Evolutionary conservation across 2,329 filamentous ascomycete genomes (phyloP).

Genomic region (Cercospora sp.): DNA sequence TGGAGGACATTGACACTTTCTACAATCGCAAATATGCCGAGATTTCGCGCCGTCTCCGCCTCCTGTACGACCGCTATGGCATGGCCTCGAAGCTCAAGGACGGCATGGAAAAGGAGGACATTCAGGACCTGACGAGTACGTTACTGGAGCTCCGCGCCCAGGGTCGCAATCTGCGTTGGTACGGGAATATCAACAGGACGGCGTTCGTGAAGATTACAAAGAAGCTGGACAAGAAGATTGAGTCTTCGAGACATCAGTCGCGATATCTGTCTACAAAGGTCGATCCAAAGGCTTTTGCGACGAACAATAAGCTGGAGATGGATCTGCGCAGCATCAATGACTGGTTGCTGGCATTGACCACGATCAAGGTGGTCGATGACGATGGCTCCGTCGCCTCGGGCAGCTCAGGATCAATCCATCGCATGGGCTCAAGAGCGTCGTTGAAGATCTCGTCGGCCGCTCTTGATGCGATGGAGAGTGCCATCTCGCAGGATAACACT

Average conservation of each 20-base stretch:
- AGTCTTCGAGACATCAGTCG: slow-evolving; percentile 69
- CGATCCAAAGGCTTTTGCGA: slow-evolving; percentile 82
- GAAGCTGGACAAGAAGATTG: slow-evolving; percentile 94
- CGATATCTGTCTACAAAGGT: slow-evolving; percentile 89
- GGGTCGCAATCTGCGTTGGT: slow-evolving; percentile 92
- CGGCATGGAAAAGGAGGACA: slow-evolving; percentile 80
- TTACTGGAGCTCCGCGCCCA: slow-evolving; percentile 85
- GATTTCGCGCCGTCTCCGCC: slow-evolving; percentile 75
- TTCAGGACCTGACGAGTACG: slow-evolving; percentile 86
- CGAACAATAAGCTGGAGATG: slow-evolving; percentile 61
- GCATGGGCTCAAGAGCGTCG: slow-evolving; percentile 72
- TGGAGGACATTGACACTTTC: slow-evolving; percentile 94
- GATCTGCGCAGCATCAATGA: slow-evolving; percentile 75
- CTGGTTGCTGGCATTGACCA: slow-evolving; percentile 81
- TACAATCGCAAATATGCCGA: slow-evolving; percentile 96
- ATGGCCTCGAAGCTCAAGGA: slow-evolving; percentile 67
- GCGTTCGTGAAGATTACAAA: slow-evolving; percentile 99
- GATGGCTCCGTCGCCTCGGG: slow-evolving; percentile 65
- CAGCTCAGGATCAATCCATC: slow-evolving; percentile 66
- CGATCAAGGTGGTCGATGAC: slow-evolving; percentile 75
- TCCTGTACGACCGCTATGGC: slow-evolving; percentile 86
- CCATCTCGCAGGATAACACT: slow-evolving; percentile 68
- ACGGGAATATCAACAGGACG: slow-evolving; percentile 91
- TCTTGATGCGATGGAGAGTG: slow-evolving; percentile 70
- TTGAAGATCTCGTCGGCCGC: slow-evolving; percentile 68